A percentile compares a stretch with the other conserved stretches of the same genome.
Conservation (phyloP, 2,329 filamentous ascomycete genomes). For the Tolypocladium guangdongense region DNA sequence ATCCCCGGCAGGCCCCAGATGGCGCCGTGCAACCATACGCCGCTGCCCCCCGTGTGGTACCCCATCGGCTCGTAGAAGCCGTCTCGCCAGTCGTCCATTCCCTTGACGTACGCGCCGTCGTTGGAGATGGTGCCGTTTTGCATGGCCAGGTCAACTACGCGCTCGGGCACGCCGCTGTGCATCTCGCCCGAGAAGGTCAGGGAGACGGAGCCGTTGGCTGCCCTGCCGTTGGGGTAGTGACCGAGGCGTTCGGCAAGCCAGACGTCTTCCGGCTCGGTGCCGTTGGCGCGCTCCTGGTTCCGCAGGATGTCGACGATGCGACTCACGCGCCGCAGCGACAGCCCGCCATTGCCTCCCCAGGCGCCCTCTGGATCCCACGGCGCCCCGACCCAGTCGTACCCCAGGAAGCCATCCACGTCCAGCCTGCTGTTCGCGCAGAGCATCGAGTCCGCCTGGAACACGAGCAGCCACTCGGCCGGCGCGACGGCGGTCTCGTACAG, state of each 20-base stretch:
- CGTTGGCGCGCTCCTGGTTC: conserved; percentile 31
- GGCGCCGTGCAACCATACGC: conserved; percentile 28
- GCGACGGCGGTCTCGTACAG: conserved; percentile 38
- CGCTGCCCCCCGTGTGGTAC: conserved; percentile 43
- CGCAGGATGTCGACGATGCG: conserved; percentile 40
- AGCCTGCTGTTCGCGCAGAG: conserved; percentile 40
- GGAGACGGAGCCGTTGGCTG: conserved; percentile 40
- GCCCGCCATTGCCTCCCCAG: conserved; percentile 40
- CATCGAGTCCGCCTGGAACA: conserved; percentile 46
- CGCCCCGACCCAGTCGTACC: conserved; percentile 43
- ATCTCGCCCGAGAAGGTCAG: conserved; percentile 41
- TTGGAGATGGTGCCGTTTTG: conserved; percentile 14
- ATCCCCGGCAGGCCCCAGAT: conserved; percentile 38
- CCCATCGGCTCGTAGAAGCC: conserved; percentile 48
- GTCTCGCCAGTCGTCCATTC: conserved; percentile 38
- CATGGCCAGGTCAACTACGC: conserved; percentile 10
- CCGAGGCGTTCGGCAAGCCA: conserved; percentile 43
- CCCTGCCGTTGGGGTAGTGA: conserved; percentile 33
- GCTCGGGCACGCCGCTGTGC: conserved; percentile 20
- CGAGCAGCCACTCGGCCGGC: conserved; percentile 41
- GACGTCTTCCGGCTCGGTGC: conserved; percentile 41
- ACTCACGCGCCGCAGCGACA: conserved; percentile 41
- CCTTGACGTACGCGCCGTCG: conserved; percentile 18
- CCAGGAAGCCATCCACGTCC: conserved; percentile 37
- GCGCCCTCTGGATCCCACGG: conserved; percentile 31